Base-by-base conservation (phyloP, 176 grass and related monocot species). In the Tillandsia fasciculata region DNA sequence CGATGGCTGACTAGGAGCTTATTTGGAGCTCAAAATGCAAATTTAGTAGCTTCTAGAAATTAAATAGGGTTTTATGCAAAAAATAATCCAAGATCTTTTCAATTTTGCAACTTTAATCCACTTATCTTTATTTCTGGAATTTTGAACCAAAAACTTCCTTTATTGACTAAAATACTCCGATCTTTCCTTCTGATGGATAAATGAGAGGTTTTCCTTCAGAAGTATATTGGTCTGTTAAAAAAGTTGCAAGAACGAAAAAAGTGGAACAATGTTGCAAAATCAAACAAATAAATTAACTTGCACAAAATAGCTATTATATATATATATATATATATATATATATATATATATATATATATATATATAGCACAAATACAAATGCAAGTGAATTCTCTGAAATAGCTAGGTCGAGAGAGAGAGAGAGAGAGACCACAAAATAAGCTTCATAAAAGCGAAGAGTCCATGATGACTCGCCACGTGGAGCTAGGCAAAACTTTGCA, bases 401-500 rank as follows among this genome's bases (percentile, higher is more conserved):
- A 23, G 66, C 12, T 12, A 49, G 42, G 48, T 12, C 14, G 42
- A 8, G 6, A 70, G 58, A 63, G 66, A 70, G 48, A n/a, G 54
- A 14, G 11, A 67, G 51, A 80, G 71, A 69, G 26, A 87, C 94
- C 94, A 97, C 89, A 75, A 97, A 97, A 70, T 86, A 97, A 29
- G 89, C 84, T 63, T 92, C 86, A 24, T 85, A 93, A 64, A 97
- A 97, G 56, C 89, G 76, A 87, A 97, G 89, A 64, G 94, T 88
- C 94, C 94, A 97, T 9, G 93, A 97, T 8, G 94, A 97, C 72
- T 92, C 86, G 50, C 93, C 93, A 84, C 94, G 89, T 78, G 94
- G 93, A 77, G 89, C 89, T 75, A 97, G 74, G 73, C 94, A 93
- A 64, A 90, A 97, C 75, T 93, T 97, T 66, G 94, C 94, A 75